Evolutionary conservation across 192 early-diverging fungal species (phyloP), one percentile per base, ranked within the genome.

Genomic region (Geranomyces variabilis): DNA sequence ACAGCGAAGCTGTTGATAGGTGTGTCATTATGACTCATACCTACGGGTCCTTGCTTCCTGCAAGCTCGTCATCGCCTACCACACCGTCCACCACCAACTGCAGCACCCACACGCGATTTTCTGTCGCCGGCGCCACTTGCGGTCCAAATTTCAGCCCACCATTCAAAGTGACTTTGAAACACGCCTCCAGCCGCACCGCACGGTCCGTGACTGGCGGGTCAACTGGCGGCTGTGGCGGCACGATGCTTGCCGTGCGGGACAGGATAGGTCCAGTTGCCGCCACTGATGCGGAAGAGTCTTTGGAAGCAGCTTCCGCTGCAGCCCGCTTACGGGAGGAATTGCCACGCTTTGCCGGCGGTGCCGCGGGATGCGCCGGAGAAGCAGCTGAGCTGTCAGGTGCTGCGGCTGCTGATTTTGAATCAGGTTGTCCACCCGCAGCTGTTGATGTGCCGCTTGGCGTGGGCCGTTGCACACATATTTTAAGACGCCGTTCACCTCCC

Each of bases 111-210:
- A 66, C 56, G 4, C 79, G 31, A 29, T 60, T 58, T 51, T 74
- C 71, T 43, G 69, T 67, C n/a, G 69, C 33, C 7, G 73, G 67
- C 44, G 43, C 29, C 4, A 46, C 63, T 29, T 67, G 57, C 8
- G 79, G 63, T 7, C 46, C 66, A 47, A 76, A 68, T 29, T 76
- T 65, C 26, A 71, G 70, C 3, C 80, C 80, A 13, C 78, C 78
- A 34, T 77, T 81, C 13, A 84, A 64, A 10, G 76, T 76, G 17
- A 84, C 66, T 43, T 78, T 80, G 63, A 80, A 82, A 55, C 74
- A 80, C 12, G 45, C 59, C 48, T 84, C 83, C 7, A 84, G 41
- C 7, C 31, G 34, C n/a, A 68, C 49, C 4, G 83, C 80, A 10
- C 36, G 36, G 14, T 75, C 17, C 29, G 56, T 1, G 30, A 62